These are phyloP conservation scores for Pichia sp. DNA, from an alignment of 1,139 yeast genomes.

Conservation along the genomic window DNA sequence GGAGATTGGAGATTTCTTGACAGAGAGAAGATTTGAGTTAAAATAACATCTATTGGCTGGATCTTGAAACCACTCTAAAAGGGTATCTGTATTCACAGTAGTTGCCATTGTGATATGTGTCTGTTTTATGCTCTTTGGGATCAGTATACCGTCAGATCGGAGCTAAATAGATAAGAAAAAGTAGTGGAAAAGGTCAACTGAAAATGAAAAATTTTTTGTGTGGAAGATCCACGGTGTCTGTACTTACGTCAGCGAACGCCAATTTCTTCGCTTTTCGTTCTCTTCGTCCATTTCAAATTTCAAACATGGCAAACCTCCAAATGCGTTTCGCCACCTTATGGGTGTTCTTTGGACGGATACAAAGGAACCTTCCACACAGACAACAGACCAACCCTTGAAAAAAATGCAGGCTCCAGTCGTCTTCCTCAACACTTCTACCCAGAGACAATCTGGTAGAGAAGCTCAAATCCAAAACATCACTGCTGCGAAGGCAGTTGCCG, in stretches of 20 bases:
- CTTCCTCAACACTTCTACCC: conserved; percentile 80
- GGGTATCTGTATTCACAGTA: conserved; percentile 29
- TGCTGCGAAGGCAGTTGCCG: conserved; percentile 98
- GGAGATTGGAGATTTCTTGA: conserved; percentile 42
- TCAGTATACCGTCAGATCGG: too few species aligned
- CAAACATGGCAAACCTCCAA: too few species aligned
- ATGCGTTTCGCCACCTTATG: too few species aligned
- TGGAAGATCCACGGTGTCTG: too few species aligned
- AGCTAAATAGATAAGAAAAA: too few species aligned
- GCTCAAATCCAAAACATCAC: conserved; percentile 97
- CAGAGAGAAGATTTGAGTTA: conserved; percentile 44
- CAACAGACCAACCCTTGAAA: background rate
- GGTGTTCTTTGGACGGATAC: too few species aligned
- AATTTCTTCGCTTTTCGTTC: background rate
- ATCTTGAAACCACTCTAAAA: conserved; percentile 46
- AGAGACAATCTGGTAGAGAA: conserved; percentile 95
- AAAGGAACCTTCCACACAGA: too few species aligned
- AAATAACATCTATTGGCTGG: conserved; percentile 44
- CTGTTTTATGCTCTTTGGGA: too few species aligned
- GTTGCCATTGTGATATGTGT: conserved; percentile 32
- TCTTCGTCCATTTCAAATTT: background rate
- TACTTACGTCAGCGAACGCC: too few species aligned
- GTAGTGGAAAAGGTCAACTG: background rate
- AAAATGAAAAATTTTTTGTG: background rate
- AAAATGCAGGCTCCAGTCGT: conserved; percentile 75